Base-by-base conservation (phyloP, 2,329 filamentous ascomycete genomes). In the Diaporthe australafricana region DNA sequence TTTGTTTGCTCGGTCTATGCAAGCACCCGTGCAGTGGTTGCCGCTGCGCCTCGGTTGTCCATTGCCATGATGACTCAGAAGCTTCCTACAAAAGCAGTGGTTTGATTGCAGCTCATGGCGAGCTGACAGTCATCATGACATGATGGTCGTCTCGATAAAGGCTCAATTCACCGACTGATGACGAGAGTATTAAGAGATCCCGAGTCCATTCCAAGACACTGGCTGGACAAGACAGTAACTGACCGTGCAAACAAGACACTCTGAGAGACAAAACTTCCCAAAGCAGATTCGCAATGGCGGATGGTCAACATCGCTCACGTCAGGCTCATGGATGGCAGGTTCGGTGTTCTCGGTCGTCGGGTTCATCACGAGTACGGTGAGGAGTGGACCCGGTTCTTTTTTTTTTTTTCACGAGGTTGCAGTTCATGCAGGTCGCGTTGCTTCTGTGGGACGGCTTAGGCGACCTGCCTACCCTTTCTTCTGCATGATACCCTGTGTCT, bases 401-500 rank as follows among this genome's bases (percentile, higher is more conserved):
- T n/a, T 57, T 40, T 40, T 20, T 50, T 32, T 47, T n/a, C 60
- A 57, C 66, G 52, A 68, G 40, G 66, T 57, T 30, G 52, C 66
- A 68, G 48, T 55, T 40, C 53, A 69, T 68, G 65, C 40, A 57
- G 16, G 50, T 48, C 45, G 40, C n/a, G 38, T 69, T 27, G 52
- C 65, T 60, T 60, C 38, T 69, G 66, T 60, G 66, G 66, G 32
- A 57, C 66, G 27, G 53, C 53, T 5, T 40, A 30, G n/a, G 53
- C 45, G 32, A 63, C 42, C 25, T 30, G n/a, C 16, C 55, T 42
- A 60, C 42, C 60, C 45, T 38, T 63, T 35, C 53, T 40, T n/a
- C 30, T 57, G 38, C 40, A 25, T 47, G 12, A 1, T 20, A 40
- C 52, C 5, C 11, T 11, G 4, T n/a, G n/a, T 32, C 2, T 57